Conservation (phyloP, 139 green algal genomes). For the Trebouxia sp. region DNA sequence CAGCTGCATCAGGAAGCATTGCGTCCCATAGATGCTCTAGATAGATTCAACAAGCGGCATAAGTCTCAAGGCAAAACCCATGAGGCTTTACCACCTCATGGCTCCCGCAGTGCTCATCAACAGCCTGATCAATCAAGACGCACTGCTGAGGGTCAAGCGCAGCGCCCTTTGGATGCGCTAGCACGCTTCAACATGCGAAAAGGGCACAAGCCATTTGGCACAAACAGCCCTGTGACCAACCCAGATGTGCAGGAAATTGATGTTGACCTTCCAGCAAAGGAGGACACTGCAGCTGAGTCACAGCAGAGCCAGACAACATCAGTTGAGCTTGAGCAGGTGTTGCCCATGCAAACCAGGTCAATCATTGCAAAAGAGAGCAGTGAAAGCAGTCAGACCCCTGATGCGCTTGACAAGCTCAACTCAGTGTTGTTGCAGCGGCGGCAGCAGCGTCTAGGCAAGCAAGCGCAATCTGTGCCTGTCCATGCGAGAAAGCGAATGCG, state of each 20-base stretch:
- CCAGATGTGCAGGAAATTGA: no score
- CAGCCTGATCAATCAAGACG: neutral
- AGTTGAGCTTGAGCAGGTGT: neutral
- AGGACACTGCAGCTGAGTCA: neutral
- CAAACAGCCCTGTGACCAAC: no score
- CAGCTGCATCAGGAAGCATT: neutral
- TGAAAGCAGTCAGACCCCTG: neutral
- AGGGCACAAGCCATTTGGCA: no score
- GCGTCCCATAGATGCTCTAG: neutral
- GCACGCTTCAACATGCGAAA: neutral
- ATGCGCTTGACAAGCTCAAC: constrained; percentile 1
- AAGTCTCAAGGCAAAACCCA: neutral
- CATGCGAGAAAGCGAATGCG: neutral
- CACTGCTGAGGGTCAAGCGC: neutral
- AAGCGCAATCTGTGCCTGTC: neutral
- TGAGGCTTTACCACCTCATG: neutral
- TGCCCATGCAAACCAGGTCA: neutral
- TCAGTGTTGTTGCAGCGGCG: neutral
- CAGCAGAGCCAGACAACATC: constrained; percentile 2
- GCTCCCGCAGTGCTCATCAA: neutral
- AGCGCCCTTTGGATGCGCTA: neutral
- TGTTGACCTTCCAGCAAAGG: neutral
- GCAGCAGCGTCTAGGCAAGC: neutral
- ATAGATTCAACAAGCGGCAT: neutral
- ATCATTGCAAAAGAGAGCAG: neutral